A percentile compares a stretch with the other conserved stretches of the same genome.
Evolutionary conservation across 163 green algal species (phyloP).

Genomic region (Scenedesmus sp.): DNA sequence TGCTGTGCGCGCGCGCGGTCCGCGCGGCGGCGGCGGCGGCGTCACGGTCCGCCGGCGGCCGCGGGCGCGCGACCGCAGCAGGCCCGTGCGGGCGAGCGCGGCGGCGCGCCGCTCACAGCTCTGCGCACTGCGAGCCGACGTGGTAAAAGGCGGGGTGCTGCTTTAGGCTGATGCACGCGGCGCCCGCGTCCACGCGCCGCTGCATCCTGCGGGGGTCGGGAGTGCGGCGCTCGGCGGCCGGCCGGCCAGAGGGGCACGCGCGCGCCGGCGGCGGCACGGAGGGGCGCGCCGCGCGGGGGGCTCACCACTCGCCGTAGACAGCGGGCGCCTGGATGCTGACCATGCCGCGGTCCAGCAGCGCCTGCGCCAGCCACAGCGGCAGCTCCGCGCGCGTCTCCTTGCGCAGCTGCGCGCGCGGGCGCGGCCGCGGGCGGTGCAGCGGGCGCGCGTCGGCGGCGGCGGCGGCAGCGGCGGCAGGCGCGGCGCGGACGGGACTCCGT

Average conservation of each 20-base stretch:
- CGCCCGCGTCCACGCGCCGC: slow-evolving; percentile 41
- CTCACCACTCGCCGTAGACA: slow-evolving; percentile 42
- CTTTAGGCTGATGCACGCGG: slow-evolving; percentile 34
- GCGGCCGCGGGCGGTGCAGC: too few relatives aligned
- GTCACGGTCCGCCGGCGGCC: neutral
- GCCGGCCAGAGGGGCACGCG: too few relatives aligned
- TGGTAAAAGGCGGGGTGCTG: slow-evolving; percentile 35
- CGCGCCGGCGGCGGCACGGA: too few relatives aligned
- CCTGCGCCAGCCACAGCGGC: slow-evolving; percentile 42
- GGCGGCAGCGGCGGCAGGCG: too few relatives aligned
- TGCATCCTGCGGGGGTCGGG: slow-evolving; percentile 24
- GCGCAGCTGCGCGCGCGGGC: slow-evolving; percentile 8
- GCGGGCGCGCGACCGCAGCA: neutral
- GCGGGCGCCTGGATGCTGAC: slow-evolving; percentile 10
- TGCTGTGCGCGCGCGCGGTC: neutral
- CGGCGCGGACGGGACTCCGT: too few relatives aligned
- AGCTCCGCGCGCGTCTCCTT: slow-evolving; percentile 28
- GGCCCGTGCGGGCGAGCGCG: neutral
- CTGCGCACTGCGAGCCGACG: slow-evolving; percentile 28
- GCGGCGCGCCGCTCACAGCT: slow-evolving; percentile 1
- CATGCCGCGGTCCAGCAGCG: slow-evolving; percentile 27
- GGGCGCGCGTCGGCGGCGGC: too few relatives aligned
- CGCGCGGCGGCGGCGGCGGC: neutral
- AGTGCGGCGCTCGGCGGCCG: neutral
- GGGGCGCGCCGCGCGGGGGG: neutral